These are phyloP conservation scores for Fusarium sulawesiense DNA, from an alignment of 2,329 filamentous ascomycete species.

Conservation along the genomic window DNA sequence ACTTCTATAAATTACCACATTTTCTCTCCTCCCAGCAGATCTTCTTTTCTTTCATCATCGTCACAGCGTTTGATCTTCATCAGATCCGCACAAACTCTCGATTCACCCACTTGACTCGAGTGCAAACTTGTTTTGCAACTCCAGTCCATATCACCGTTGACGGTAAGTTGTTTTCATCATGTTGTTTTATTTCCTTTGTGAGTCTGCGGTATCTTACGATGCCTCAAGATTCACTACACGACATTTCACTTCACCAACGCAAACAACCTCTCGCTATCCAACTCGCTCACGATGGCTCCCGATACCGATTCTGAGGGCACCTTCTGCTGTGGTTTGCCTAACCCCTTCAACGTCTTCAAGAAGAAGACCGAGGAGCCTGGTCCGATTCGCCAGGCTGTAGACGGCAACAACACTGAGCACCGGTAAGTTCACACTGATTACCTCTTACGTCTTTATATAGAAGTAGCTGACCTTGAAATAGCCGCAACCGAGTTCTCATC, in stretches of 20 bases:
- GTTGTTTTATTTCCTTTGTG: constrained; percentile 8
- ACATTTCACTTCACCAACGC: neutral
- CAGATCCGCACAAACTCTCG: neutral
- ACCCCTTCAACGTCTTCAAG: neutral
- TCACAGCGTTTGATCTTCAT: neutral
- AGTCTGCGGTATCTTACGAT: constrained; percentile 4
- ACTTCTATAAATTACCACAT: constrained; percentile 13
- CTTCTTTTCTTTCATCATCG: neutral
- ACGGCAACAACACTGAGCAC: accelerated
- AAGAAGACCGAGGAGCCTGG: neutral
- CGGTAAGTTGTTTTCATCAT: constrained; percentile 4
- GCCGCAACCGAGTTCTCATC: neutral
- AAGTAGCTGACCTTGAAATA: neutral
- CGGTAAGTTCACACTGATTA: constrained; percentile 22
- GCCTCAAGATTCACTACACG: neutral
- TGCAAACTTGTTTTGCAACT: constrained; percentile 2
- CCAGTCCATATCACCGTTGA: neutral
- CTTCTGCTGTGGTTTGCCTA: too few species aligned
- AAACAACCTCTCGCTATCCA: neutral
- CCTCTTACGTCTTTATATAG: neutral
- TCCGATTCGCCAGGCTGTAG: neutral
- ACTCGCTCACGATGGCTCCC: constrained; percentile 7
- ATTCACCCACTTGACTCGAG: neutral
- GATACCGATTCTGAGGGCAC: neutral
- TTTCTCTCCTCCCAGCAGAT: neutral